A percentile compares a stretch with the other conserved stretches of the same genome.
Evolutionary conservation across 75 land plant genomes (phyloP).

Genomic region (Picea glauca): DNA sequence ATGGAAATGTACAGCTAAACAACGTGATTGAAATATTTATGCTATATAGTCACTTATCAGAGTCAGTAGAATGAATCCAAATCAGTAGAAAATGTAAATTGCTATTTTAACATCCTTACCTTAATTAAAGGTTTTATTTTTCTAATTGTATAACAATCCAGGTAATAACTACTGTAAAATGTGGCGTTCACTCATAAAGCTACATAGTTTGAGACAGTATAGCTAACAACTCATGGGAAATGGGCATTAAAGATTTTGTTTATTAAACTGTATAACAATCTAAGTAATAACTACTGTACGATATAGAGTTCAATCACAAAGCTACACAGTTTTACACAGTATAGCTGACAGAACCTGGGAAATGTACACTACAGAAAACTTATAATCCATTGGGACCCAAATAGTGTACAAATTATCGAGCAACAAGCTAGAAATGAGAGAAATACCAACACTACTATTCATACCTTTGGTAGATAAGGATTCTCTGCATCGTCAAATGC

Average conservation of each 20-base stretch:
- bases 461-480: constrained; percentile 83
- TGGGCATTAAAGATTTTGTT: too few species aligned
- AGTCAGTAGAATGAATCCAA: too few species aligned
- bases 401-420: not conserved
- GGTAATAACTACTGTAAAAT: not conserved
- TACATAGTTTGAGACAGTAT: not conserved
- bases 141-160: not conserved
- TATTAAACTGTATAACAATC: not conserved
- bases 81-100: too few species aligned
- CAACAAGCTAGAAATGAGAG: not conserved
- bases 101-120: too few species aligned
- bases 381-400: not conserved
- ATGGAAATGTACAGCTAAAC: too few species aligned
- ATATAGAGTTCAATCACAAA: not conserved
- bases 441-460: not conserved
- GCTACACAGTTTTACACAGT: not conserved
- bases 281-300: not conserved
- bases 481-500: constrained; percentile 83
- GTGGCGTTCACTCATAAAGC: not conserved
- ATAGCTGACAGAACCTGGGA: not conserved
- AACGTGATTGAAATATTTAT: too few species aligned
- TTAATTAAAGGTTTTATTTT: too few species aligned
- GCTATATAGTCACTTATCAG: too few species aligned
- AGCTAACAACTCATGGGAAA: not conserved
- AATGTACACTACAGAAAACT: not conserved